Evolutionary conservation across 2,329 filamentous ascomycete species (phyloP).

Genomic region (Periconia macrospinosa): DNA sequence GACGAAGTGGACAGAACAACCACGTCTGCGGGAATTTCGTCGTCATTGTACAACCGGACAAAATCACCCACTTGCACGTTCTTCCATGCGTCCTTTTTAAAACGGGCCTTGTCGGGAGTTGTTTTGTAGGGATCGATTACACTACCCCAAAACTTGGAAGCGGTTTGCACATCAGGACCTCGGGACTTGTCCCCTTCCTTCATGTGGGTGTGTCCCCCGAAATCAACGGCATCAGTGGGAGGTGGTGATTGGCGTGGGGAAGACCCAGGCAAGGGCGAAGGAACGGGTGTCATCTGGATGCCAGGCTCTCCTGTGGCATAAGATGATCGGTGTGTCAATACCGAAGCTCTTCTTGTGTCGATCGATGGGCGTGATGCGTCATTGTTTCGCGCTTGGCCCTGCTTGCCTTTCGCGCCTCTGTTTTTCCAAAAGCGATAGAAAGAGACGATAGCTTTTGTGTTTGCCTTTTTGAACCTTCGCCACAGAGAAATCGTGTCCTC

Average conservation of each 20-base stretch:
- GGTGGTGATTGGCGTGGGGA: conserved; percentile 32
- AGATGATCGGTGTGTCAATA: conserved; percentile 57
- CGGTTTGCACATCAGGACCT: conserved; percentile 22
- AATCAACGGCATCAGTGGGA: conserved; percentile 26
- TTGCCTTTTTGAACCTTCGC: conserved; percentile 90
- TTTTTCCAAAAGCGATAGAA: conserved; percentile 53
- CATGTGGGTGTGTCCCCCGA: conserved; percentile 20
- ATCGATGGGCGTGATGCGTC: conserved; percentile 67
- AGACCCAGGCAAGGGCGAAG: conserved; percentile 69
- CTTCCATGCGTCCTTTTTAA: conserved; percentile 95
- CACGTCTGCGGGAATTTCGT: conserved; percentile 91
- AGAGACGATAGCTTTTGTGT: conserved; percentile 63
- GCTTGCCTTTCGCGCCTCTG: conserved; percentile 42
- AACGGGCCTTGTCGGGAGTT: conserved; percentile 71
- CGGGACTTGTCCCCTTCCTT: conserved; percentile 30
- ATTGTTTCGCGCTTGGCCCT: conserved; percentile 52
- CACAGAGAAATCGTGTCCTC: conserved; percentile 84
- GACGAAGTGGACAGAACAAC: conserved; percentile 93
- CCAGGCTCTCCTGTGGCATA: conserved; percentile 54
- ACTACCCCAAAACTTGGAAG: conserved; percentile 61
- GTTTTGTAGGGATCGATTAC: conserved; percentile 73
- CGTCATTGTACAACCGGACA: conserved; percentile 92
- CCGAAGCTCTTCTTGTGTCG: conserved; percentile 63
- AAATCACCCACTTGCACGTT: conserved; percentile 94
- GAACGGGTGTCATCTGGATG: conserved; percentile 95